Conservation (phyloP, 2,329 filamentous ascomycete genomes). For the Chaetomium strumarium region DNA sequence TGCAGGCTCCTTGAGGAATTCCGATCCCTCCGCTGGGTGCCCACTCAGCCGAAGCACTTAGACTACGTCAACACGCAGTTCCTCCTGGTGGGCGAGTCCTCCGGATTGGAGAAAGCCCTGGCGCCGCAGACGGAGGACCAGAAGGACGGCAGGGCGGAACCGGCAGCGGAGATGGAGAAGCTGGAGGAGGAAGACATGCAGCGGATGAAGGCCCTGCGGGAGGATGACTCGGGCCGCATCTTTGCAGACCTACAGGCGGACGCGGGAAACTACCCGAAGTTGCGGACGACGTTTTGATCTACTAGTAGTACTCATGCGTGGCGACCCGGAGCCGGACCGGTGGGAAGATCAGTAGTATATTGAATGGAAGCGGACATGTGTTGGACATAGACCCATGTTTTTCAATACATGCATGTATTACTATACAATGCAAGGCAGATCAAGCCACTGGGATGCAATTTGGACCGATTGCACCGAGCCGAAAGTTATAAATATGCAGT, state of each 20-base stretch:
- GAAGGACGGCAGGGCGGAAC: conserved; percentile 55
- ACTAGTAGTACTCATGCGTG: too few species aligned
- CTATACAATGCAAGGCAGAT: too few species aligned
- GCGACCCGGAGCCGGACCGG: too few species aligned
- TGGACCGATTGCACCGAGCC: too few species aligned
- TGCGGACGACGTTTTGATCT: conserved; percentile 51
- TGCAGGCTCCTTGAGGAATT: conserved; percentile 41
- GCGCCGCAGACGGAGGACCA: conserved; percentile 50
- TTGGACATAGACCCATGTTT: too few species aligned
- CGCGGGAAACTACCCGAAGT: conserved; percentile 57
- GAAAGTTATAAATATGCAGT: too few species aligned
- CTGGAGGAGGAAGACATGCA: conserved; percentile 69
- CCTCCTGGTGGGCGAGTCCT: conserved; percentile 67
- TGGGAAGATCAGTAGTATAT: too few species aligned
- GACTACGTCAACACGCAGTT: conserved; percentile 72
- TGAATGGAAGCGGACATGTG: too few species aligned
- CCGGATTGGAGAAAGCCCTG: conserved; percentile 50
- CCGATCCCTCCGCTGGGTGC: conserved; percentile 64
- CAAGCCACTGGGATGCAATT: too few species aligned
- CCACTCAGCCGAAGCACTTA: conserved; percentile 66
- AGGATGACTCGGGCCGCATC: conserved; percentile 41
- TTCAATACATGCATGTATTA: too few species aligned
- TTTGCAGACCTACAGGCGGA: conserved; percentile 42
- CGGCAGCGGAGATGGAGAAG: conserved; percentile 65
- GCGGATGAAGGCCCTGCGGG: conserved; percentile 50